These are phyloP conservation scores for Metschnikowia baotianmanensis DNA, from an alignment of 805 yeast genomes.

Conservation along the genomic window DNA sequence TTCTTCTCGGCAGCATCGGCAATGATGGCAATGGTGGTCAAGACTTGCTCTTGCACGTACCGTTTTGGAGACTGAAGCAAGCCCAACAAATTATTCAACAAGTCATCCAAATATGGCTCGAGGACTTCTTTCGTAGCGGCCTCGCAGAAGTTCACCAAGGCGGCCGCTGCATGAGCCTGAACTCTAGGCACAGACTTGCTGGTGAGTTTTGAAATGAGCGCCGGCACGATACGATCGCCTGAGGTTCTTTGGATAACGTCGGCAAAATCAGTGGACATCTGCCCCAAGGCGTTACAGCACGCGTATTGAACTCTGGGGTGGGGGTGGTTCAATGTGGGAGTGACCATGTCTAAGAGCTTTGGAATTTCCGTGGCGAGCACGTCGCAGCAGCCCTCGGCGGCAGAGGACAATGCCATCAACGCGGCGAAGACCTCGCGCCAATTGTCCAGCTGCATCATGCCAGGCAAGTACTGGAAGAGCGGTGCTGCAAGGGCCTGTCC, in stretches of 20 bases:
- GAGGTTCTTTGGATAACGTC: constrained; percentile 80
- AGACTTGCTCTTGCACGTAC: constrained; percentile 95
- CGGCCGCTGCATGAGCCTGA: constrained; percentile 98
- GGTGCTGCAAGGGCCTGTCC: constrained; percentile 85
- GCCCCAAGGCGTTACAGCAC: constrained; percentile 95
- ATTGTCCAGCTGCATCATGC: constrained; percentile 67
- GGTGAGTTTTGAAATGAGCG: constrained; percentile 77
- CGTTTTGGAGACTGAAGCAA: constrained; percentile 82
- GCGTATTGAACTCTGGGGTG: constrained; percentile 97
- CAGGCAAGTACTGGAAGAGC: constrained; percentile 80
- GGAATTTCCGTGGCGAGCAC: constrained; percentile 80
- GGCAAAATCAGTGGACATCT: constrained; percentile 94
- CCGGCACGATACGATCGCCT: constrained; percentile 80
- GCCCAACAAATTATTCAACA: constrained; percentile 70
- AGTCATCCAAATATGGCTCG: constrained; percentile 88
- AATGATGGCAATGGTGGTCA: constrained; percentile 93
- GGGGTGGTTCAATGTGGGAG: constrained; percentile 80
- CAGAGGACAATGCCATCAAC: constrained; percentile 92
- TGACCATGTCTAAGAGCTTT: constrained; percentile 74
- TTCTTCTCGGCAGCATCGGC: constrained; percentile 94
- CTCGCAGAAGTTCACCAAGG: constrained; percentile 91
- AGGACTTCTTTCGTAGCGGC: constrained; percentile 82
- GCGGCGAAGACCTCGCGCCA: constrained; percentile 99
- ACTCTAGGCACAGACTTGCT: constrained; percentile 81
- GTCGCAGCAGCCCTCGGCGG: constrained; percentile 96